A percentile compares a stretch with the other conserved stretches of the same genome.
Evolutionary conservation across 768 basidiomycete genomes (phyloP).

Genomic region (Saitozyma sp.): DNA sequence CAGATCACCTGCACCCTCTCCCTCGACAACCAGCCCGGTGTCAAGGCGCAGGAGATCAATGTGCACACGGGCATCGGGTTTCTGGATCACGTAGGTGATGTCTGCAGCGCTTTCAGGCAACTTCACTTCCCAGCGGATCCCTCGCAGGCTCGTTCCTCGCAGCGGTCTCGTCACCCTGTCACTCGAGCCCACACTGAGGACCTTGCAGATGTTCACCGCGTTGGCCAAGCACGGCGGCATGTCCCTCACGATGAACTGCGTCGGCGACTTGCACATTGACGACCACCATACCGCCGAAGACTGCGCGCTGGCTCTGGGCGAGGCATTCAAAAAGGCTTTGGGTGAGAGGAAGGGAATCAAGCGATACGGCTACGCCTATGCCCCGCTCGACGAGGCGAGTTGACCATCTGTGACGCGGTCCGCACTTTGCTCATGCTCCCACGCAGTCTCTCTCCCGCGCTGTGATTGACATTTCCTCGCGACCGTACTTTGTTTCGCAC

Average conservation of each 20-base stretch:
- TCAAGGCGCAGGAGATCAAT: conserved; percentile 71
- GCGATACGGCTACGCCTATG: conserved; percentile 93
- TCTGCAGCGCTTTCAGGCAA: background rate
- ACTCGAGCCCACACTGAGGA: background rate
- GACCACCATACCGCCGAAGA: conserved; percentile 99
- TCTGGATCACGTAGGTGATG: conserved; percentile 78
- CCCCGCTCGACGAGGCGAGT: conserved; percentile 90
- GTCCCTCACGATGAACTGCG: conserved; percentile 84
- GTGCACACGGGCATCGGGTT: conserved; percentile 97
- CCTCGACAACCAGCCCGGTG: conserved; percentile 72
- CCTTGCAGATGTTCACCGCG: conserved; percentile 87
- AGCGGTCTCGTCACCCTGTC: background rate
- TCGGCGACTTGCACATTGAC: conserved; percentile 95
- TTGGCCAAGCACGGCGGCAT: conserved; percentile 95
- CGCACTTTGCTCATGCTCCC: background rate
- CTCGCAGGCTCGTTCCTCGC: background rate
- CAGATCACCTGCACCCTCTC: conserved; percentile 76
- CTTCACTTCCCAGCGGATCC: background rate
- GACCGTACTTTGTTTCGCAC: conserved; percentile 92
- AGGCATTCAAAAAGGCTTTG: conserved; percentile 88
- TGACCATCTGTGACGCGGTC: background rate
- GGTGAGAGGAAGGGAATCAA: conserved; percentile 93
- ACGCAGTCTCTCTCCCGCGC: conserved; percentile 85
- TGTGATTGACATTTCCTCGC: conserved; percentile 96
- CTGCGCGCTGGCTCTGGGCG: conserved; percentile 58